A percentile compares a stretch with the other conserved stretches of the same genome.
These are phyloP conservation scores for Coccomyxa sp. DNA, from an alignment of 139 green algal genomes.

Conservation along the genomic window DNA sequence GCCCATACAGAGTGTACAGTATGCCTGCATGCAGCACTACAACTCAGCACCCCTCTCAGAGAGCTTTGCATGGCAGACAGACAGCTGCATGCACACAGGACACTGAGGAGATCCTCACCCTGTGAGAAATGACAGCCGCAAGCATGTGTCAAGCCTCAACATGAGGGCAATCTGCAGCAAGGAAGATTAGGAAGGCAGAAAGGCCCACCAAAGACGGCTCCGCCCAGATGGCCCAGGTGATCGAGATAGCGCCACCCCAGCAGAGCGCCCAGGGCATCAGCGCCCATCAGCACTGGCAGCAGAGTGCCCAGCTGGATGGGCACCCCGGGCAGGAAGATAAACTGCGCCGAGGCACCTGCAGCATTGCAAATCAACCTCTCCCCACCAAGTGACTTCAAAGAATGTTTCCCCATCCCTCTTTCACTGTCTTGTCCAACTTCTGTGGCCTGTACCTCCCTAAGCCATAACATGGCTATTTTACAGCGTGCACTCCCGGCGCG, in stretches of 20 bases:
- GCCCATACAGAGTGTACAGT: not conserved
- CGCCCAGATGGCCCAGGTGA: slow-evolving; percentile 3
- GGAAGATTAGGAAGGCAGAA: no score
- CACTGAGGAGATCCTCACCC: no score
- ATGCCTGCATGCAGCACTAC: no score
- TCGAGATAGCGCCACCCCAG: not conserved
- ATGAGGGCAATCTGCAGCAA: no score
- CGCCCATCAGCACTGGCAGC: not conserved
- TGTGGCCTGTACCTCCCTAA: no score
- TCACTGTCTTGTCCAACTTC: no score
- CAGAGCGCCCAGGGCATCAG: not conserved
- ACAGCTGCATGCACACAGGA: no score
- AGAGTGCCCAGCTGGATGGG: not conserved
- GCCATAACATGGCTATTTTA: not conserved
- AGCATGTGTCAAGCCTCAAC: no score
- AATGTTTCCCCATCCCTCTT: no score
- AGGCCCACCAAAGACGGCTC: not conserved
- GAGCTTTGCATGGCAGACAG: no score
- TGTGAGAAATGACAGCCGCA: no score
- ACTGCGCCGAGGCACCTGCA: not conserved
- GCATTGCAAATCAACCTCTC: not conserved
- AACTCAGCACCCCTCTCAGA: no score
- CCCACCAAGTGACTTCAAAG: not conserved
- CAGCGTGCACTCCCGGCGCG: not conserved
- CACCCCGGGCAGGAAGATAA: not conserved